A percentile compares a stretch with the other conserved stretches of the same genome.
Conservation (phyloP, 345 rosid species). For the Microthlaspi erraticum region DNA sequence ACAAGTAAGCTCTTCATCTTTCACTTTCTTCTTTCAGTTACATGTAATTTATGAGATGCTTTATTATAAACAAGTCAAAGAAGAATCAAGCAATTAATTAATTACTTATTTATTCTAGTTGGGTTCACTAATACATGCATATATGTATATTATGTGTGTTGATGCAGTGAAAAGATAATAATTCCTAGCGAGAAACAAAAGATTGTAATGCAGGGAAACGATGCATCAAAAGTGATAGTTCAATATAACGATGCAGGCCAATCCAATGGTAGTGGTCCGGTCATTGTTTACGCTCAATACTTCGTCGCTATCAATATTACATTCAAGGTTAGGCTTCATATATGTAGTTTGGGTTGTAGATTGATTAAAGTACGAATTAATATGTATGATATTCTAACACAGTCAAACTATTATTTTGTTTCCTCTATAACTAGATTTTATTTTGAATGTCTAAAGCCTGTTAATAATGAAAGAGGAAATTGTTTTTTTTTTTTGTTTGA, state of each 20-base stretch:
- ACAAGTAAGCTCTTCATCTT: constrained; percentile 7
- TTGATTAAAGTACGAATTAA: no score
- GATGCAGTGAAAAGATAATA: constrained; percentile 48
- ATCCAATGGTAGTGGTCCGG: constrained; percentile 35
- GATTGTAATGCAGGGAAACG: constrained; percentile 50
- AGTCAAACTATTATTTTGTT: no score
- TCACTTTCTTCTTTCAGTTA: neutral
- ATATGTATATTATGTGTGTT: neutral
- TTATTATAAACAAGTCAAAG: neutral
- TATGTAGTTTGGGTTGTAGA: neutral
- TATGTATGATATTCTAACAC: no score
- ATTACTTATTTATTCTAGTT: neutral
- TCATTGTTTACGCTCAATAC: constrained; percentile 41
- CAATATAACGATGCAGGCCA: constrained; percentile 39
- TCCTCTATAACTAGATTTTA: neutral
- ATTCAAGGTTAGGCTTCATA: constrained; percentile 46
- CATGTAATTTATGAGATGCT: neutral
- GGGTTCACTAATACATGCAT: neutral
- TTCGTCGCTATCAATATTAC: constrained; percentile 49
- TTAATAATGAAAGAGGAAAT: no score
- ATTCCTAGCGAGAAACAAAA: constrained; percentile 50
- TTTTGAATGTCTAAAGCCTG: neutral
- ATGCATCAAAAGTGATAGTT: constrained; percentile 36
- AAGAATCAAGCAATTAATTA: neutral
- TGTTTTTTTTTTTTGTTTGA: neutral